These are phyloP conservation scores for Abortiporus biennis DNA, from an alignment of 1,284 basidiomycete species.

Conservation along the genomic window DNA sequence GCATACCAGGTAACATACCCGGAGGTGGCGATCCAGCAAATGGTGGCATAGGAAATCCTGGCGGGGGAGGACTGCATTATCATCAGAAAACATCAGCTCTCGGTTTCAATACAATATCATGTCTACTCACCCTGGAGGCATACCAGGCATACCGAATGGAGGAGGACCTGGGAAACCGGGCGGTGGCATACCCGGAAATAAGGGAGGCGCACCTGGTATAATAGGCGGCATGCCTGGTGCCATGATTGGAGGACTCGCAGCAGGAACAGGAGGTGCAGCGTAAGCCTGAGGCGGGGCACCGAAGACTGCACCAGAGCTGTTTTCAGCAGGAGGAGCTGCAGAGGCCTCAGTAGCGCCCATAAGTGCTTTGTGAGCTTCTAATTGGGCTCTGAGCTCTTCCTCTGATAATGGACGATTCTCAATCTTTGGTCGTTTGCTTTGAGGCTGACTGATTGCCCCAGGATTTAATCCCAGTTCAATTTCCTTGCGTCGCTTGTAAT, in stretches of 20 bases:
- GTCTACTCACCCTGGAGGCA: slow-evolving; percentile 37
- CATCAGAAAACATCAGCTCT: background rate
- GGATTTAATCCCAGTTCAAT: slow-evolving; percentile 84
- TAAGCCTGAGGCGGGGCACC: slow-evolving; percentile 66
- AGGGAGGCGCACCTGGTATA: slow-evolving; percentile 7
- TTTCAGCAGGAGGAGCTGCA: slow-evolving; percentile 26
- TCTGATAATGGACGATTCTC: slow-evolving; percentile 80
- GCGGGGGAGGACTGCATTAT: slow-evolving; percentile 33
- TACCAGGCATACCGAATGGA: slow-evolving; percentile 27
- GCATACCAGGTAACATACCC: slow-evolving; percentile 26
- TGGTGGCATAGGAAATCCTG: slow-evolving; percentile 36
- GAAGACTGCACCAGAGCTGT: slow-evolving; percentile 51
- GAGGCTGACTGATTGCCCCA: slow-evolving; percentile 73
- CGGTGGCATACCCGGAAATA: slow-evolving; percentile 33
- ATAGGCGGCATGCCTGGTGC: slow-evolving; percentile 32
- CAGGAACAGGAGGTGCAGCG: slow-evolving; percentile 44
- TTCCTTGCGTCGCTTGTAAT: slow-evolving; percentile 93
- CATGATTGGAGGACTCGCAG: slow-evolving; percentile 21
- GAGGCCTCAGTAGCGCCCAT: slow-evolving; percentile 64
- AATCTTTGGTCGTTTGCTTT: slow-evolving; percentile 76
- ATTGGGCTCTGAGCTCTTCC: slow-evolving; percentile 79
- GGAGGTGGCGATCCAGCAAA: slow-evolving; percentile 28
- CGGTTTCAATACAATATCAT: background rate
- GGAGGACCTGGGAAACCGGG: slow-evolving; percentile 33
- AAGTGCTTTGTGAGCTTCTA: slow-evolving; percentile 86